Evolutionary conservation across 345 rosid genomes (phyloP).

Genomic region (Clausena lansium): DNA sequence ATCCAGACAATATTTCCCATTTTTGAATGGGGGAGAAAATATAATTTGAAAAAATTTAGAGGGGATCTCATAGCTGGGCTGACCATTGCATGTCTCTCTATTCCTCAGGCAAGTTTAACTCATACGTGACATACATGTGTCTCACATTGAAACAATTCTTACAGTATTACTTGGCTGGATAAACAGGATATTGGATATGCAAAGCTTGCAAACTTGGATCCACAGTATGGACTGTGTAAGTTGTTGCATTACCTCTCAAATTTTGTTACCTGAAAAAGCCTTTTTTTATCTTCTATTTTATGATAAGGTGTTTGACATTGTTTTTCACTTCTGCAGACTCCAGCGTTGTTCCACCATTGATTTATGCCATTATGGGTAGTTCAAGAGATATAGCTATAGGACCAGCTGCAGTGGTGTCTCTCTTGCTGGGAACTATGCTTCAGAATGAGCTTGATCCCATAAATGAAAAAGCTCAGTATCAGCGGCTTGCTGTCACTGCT

Average conservation of each 20-base stretch:
- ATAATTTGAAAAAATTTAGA: slow-evolving; percentile 54
- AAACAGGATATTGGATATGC: slow-evolving; percentile 91
- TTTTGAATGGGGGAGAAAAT: slow-evolving; percentile 70
- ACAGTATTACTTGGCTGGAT: not conserved
- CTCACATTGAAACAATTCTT: not conserved
- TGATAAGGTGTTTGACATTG: not conserved
- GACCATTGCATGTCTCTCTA: slow-evolving; percentile 97
- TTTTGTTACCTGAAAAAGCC: not conserved
- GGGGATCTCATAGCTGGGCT: slow-evolving; percentile 88
- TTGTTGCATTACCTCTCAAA: slow-evolving; percentile 8
- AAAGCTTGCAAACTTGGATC: slow-evolving; percentile 76
- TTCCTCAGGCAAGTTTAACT: slow-evolving; percentile 70
- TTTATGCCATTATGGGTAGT: slow-evolving; percentile 97
- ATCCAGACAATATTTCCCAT: slow-evolving; percentile 80
- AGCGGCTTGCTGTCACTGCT: slow-evolving; percentile 83
- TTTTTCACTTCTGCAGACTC: slow-evolving; percentile 48
- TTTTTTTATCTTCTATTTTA: not conserved
- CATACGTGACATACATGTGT: not conserved
- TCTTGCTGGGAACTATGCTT: slow-evolving; percentile 75
- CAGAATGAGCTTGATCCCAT: slow-evolving; percentile 61
- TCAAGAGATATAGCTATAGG: slow-evolving; percentile 99
- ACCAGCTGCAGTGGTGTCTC: slow-evolving; percentile 97
- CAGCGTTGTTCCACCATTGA: slow-evolving; percentile 89
- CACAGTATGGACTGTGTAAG: slow-evolving; percentile 92
- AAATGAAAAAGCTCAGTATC: slow-evolving; percentile 48